Percentiles rank a stretch among this genome's conserved stretches.
These are phyloP conservation scores for Erigeron canadensis DNA, from an alignment of 129 eudicot genomes.

Conservation along the genomic window DNA sequence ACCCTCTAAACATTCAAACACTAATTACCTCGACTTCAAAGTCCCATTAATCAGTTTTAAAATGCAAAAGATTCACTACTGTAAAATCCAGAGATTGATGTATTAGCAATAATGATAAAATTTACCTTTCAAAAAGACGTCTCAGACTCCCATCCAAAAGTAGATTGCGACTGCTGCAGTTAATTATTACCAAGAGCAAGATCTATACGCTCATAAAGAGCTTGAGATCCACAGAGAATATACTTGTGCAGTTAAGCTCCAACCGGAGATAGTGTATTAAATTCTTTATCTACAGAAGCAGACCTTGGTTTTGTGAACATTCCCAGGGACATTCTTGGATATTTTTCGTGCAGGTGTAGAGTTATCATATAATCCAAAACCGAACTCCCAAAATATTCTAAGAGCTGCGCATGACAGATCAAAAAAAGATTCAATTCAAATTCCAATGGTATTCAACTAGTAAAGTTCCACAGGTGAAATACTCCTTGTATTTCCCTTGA, in stretches of 20 bases:
- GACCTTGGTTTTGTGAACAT: conserved; percentile 82
- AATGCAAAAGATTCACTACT: too few relatives aligned
- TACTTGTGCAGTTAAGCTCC: conserved; percentile 62
- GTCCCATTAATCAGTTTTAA: too few relatives aligned
- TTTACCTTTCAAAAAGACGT: conserved; percentile 68
- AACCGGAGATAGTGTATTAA: conserved; percentile 69
- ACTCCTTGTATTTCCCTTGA: too few relatives aligned
- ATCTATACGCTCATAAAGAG: conserved; percentile 48
- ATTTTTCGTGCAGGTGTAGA: conserved; percentile 45
- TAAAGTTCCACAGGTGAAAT: too few relatives aligned
- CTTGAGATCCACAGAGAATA: conserved; percentile 67
- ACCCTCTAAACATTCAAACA: too few relatives aligned
- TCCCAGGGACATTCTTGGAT: conserved; percentile 81
- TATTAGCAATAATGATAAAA: too few relatives aligned
- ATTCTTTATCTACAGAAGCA: conserved; percentile 78
- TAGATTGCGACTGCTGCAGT: conserved; percentile 23
- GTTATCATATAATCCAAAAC: conserved; percentile 78
- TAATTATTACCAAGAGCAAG: conserved; percentile 34
- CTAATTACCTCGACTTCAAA: too few relatives aligned
- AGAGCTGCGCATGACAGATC: conserved; percentile 47
- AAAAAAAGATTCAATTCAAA: background rate
- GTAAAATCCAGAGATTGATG: too few relatives aligned
- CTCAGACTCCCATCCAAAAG: conserved; percentile 81
- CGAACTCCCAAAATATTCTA: conserved; percentile 87
- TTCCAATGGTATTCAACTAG: too few relatives aligned